Conservation (phyloP, 176 grass and related monocot genomes). For the Chloris gayana region DNA sequence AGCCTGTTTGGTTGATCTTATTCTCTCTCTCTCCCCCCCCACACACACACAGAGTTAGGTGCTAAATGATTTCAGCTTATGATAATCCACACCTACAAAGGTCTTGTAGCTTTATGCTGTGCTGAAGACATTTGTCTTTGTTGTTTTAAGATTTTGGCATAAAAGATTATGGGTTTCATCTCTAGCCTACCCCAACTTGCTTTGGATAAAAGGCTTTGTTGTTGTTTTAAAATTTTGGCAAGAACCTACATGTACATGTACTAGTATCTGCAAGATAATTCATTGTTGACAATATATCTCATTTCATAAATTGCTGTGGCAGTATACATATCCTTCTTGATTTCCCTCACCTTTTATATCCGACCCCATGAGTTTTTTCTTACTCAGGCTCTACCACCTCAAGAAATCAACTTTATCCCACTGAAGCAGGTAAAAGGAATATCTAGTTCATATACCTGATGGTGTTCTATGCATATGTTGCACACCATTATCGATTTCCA, state of each 20-base stretch:
- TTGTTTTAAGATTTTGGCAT: neutral
- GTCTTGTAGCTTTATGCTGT: neutral
- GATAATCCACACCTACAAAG: neutral
- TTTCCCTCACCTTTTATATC: conserved; percentile 31
- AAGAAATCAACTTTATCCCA: conserved; percentile 85
- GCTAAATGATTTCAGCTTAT: conserved; percentile 1
- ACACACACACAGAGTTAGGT: conserved; percentile 9
- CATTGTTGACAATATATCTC: neutral
- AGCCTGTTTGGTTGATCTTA: conserved; percentile 14
- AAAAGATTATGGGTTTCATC: too few relatives aligned
- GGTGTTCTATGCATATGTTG: conserved; percentile 10
- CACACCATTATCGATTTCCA: neutral
- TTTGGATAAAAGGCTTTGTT: too few relatives aligned
- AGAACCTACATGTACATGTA: neutral
- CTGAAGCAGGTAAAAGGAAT: conserved; percentile 75
- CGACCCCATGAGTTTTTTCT: conserved; percentile 36
- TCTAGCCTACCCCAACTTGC: too few relatives aligned
- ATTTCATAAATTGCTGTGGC: neutral
- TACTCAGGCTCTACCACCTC: conserved; percentile 70
- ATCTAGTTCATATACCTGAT: conserved; percentile 11
- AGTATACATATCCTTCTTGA: neutral
- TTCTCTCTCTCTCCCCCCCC: too few relatives aligned
- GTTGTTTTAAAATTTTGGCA: neutral
- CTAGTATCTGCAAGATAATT: neutral
- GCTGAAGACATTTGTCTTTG: conserved; percentile 16